phyloP scores from a whole-genome alignment of 306 rosid genomes.

The Hippophae gyantsensis region DNA sequence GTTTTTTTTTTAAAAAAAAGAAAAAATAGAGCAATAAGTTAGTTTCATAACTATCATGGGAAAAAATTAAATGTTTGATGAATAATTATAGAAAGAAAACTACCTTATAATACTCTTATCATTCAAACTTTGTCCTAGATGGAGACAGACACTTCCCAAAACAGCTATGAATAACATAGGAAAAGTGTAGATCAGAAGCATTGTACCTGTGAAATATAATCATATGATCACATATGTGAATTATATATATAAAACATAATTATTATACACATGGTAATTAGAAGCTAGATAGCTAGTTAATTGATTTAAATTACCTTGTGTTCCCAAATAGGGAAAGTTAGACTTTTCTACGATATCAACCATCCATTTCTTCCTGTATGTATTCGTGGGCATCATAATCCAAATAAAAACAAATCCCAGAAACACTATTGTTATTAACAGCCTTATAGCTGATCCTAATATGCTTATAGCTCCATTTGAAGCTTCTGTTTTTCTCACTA shows the following conservation, averaged over 20 bases:
- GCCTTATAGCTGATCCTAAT: conserved; percentile 25
- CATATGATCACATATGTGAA: neutral
- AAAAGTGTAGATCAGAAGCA: conserved; percentile 35
- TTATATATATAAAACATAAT: neutral
- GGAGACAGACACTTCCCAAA: conserved; percentile 55
- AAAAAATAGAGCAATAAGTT: neutral
- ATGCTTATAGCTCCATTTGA: conserved; percentile 10
- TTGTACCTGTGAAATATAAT: conserved; percentile 25
- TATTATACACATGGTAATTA: neutral
- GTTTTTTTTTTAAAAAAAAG: too few species aligned
- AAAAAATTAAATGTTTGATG: neutral
- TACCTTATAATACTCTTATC: conserved; percentile 17
- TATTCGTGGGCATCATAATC: conserved; percentile 52
- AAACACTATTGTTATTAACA: conserved; percentile 27
- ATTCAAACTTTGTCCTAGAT: conserved; percentile 29
- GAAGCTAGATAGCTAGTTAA: neutral
- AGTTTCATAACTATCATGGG: neutral
- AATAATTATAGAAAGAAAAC: neutral
- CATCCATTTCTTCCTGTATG: conserved; percentile 27
- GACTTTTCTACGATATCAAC: conserved; percentile 20
- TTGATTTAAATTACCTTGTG: conserved; percentile 33
- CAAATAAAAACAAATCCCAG: conserved; percentile 40
- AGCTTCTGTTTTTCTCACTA: conserved; percentile 9
- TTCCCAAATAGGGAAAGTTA: conserved; percentile 35
- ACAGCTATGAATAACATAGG: conserved; percentile 53